A percentile compares a stretch with the other conserved stretches of the same genome.
phyloP scores from a whole-genome alignment of 2,329 filamentous ascomycete genomes.

The Nothopassalora personata region DNA sequence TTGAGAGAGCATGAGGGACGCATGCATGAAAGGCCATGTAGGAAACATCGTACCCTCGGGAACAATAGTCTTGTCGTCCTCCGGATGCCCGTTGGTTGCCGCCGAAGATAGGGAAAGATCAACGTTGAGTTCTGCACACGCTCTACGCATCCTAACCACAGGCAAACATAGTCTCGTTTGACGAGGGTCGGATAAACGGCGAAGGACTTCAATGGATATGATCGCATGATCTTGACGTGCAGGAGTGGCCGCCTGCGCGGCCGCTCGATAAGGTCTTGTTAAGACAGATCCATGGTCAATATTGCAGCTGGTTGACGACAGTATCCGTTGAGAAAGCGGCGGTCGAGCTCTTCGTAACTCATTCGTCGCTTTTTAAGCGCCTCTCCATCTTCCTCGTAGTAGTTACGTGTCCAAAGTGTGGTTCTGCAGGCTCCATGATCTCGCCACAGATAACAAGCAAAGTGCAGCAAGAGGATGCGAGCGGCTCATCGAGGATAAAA shows the following conservation, averaged over 20 bases:
- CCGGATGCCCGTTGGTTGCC: background rate
- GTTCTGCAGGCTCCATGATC: background rate
- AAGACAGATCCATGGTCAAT: background rate
- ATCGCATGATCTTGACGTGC: no score
- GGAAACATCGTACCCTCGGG: no score
- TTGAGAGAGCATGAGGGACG: no score
- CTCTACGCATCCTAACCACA: background rate
- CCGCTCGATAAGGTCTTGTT: background rate
- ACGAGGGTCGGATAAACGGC: background rate
- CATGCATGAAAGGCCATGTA: no score
- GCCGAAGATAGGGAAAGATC: background rate
- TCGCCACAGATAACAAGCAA: background rate
- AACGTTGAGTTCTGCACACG: background rate
- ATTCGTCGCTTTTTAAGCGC: background rate
- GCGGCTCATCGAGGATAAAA: background rate
- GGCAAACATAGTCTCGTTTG: background rate
- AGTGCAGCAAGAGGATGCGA: background rate
- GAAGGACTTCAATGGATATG: background rate
- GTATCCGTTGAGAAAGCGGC: background rate
- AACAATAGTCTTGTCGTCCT: no score
- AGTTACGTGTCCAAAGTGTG: background rate
- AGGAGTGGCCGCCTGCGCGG: background rate
- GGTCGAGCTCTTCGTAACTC: background rate
- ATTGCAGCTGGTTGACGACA: background rate
- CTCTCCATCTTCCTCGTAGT: background rate